A percentile compares a stretch with the other conserved stretches of the same genome.
phyloP scores from a whole-genome alignment of 371 early-diverging fungal genomes.

The Mucor mucedo region DNA sequence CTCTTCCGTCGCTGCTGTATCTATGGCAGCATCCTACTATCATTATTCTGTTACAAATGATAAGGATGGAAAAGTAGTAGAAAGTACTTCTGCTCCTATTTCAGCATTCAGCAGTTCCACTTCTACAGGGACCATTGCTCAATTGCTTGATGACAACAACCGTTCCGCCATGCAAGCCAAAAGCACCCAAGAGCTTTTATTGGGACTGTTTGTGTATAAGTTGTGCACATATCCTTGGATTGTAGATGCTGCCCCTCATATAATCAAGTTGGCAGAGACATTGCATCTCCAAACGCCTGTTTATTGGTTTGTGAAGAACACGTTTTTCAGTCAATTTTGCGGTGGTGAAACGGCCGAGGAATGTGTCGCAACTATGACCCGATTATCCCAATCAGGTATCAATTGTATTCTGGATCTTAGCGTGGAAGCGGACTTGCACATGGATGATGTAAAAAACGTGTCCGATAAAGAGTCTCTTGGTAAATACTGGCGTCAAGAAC shows the following conservation, averaged over 20 bases:
- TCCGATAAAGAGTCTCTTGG: slow-evolving; percentile 5
- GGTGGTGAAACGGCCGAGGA: slow-evolving; percentile 88
- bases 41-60: background rate
- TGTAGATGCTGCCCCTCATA: slow-evolving; percentile 45
- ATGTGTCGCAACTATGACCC: slow-evolving; percentile 76
- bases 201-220: slow-evolving; percentile 43
- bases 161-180: slow-evolving; percentile 60
- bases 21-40: slow-evolving; percentile 9
- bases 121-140: slow-evolving; percentile 28
- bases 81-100: slow-evolving; percentile 20
- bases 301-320: slow-evolving; percentile 77
- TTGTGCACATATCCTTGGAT: slow-evolving; percentile 47
- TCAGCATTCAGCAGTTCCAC: slow-evolving; percentile 41
- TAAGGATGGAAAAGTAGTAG: background rate
- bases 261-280: slow-evolving; percentile 62
- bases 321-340: slow-evolving; percentile 93
- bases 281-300: slow-evolving; percentile 59
- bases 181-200: slow-evolving; percentile 39
- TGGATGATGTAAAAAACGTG: slow-evolving; percentile 37
- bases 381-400: slow-evolving; percentile 67
- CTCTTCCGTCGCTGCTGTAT: slow-evolving; percentile 6
- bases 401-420: slow-evolving; percentile 88
- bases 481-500: slow-evolving; percentile 32
- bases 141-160: slow-evolving; percentile 45
- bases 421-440: slow-evolving; percentile 81